phyloP scores from a whole-genome alignment of 2,329 filamentous ascomycete species.

The Fusarium dlaminii region DNA sequence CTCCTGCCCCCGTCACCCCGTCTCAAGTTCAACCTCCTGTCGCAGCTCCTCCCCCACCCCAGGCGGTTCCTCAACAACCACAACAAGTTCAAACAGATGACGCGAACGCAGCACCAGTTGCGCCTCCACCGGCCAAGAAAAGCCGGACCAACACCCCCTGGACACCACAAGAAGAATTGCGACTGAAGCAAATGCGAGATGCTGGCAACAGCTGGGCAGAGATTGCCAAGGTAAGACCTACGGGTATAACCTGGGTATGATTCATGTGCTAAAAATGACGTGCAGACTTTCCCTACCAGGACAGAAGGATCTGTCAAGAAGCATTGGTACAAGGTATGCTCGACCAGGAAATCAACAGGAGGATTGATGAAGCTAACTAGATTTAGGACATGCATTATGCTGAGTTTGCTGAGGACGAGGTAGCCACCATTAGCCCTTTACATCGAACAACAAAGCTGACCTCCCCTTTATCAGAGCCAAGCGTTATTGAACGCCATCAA shows the following conservation, averaged over 20 bases:
- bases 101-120: slow-evolving; percentile 41
- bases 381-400: slow-evolving; percentile 97
- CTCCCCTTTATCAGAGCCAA: slow-evolving; percentile 65
- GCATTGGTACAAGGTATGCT: slow-evolving; percentile 94
- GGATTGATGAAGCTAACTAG: slow-evolving; percentile 13
- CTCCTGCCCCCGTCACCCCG: slow-evolving; percentile 47
- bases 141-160: slow-evolving; percentile 98
- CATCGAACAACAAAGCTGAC: slow-evolving; percentile 29
- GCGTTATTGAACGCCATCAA: slow-evolving; percentile 93
- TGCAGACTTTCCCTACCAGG: slow-evolving; percentile 87
- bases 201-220: slow-evolving; percentile 95
- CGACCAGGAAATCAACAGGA: neutral
- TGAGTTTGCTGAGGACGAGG: slow-evolving; percentile 97
- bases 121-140: slow-evolving; percentile 79
- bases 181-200: slow-evolving; percentile 94
- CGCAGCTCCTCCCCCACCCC: slow-evolving; percentile 45
- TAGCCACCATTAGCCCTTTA: slow-evolving; percentile 55
- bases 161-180: slow-evolving; percentile 92
- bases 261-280: neutral
- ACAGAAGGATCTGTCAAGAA: slow-evolving; percentile 99
- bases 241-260: neutral
- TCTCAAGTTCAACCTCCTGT: slow-evolving; percentile 47
- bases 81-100: slow-evolving; percentile 46
- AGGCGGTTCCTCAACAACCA: slow-evolving; percentile 43
- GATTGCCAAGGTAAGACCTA: slow-evolving; percentile 89